Evolutionary conservation across 495 filamentous ascomycete species (phyloP).

Genomic region (Bombardia bombarda): DNA sequence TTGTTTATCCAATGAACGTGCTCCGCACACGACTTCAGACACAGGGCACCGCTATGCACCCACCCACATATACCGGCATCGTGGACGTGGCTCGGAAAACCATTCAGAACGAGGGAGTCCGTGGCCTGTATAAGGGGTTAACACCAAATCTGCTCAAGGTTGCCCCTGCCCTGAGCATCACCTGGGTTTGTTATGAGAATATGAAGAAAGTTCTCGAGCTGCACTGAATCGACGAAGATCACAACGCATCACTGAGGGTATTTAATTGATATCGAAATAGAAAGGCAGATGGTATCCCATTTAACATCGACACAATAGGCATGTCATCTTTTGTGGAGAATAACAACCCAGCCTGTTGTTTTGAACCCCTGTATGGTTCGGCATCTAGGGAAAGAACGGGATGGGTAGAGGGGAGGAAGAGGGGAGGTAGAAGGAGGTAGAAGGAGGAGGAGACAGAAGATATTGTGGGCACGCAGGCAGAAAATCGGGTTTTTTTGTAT

Average conservation of each 20-base stretch:
- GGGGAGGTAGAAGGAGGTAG: background rate
- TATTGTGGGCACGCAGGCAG: no score
- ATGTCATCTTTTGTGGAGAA: no score
- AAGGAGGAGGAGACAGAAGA: background rate
- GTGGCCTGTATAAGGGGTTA: slow-evolving; percentile 88
- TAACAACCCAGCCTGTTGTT: no score
- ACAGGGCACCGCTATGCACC: slow-evolving; percentile 88
- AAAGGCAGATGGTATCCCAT: no score
- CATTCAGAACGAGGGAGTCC: slow-evolving; percentile 69
- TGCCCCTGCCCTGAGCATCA: slow-evolving; percentile 91
- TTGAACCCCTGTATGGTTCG: no score
- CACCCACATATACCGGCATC: slow-evolving; percentile 81
- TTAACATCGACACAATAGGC: background rate
- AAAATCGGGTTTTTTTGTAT: no score
- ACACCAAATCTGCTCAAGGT: slow-evolving; percentile 97
- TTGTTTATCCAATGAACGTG: slow-evolving; percentile 93
- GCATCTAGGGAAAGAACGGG: no score
- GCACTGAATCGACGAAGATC: no score
- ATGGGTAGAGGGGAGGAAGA: no score
- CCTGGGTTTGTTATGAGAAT: slow-evolving; percentile 97
- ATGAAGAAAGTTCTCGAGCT: slow-evolving; percentile 72
- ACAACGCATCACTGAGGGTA: no score
- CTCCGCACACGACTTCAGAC: slow-evolving; percentile 89
- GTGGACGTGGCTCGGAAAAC: slow-evolving; percentile 79
- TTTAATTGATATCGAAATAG: no score